Evolutionary conservation across 495 filamentous ascomycete genomes (phyloP).

Genomic region (Penicillium herquei): DNA sequence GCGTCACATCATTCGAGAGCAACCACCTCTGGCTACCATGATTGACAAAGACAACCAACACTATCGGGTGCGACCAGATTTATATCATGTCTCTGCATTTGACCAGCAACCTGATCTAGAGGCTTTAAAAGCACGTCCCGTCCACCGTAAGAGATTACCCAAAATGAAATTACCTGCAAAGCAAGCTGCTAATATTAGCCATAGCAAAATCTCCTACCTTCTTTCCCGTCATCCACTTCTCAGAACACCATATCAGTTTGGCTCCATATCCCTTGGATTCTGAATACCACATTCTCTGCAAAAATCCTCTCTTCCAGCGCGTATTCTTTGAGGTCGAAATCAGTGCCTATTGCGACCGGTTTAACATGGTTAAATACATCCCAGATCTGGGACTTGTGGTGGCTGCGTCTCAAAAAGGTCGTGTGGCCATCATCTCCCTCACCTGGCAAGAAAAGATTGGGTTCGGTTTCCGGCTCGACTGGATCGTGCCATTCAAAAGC

Average conservation of each 20-base stretch:
- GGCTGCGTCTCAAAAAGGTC: conserved; percentile 69
- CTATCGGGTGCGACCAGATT: neutral
- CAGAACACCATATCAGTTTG: conserved; percentile 57
- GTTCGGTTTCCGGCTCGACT: conserved; percentile 52
- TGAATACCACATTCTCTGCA: conserved; percentile 47
- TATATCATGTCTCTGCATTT: conserved; percentile 3
- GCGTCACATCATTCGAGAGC: neutral
- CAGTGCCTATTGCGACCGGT: conserved; percentile 54
- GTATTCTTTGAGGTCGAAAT: conserved; percentile 36
- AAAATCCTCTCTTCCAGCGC: conserved; percentile 44
- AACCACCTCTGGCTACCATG: conserved; percentile 9
- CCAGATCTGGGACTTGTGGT: conserved; percentile 77
- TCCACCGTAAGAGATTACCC: conserved; percentile 16
- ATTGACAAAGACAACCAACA: conserved; percentile 20
- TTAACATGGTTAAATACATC: conserved; percentile 74
- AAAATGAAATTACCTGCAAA: neutral
- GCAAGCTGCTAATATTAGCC: neutral
- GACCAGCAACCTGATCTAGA: neutral
- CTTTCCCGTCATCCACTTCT: conserved; percentile 58
- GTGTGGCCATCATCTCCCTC: conserved; percentile 70
- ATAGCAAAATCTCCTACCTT: conserved; percentile 19
- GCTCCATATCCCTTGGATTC: conserved; percentile 43
- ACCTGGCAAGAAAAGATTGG: conserved; percentile 47
- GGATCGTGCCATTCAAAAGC: conserved; percentile 51
- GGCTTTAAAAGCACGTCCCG: neutral